Percentiles rank a stretch among this genome's conserved stretches.
Evolutionary conservation across 1,139 yeast species (phyloP).

Genomic region (Yamadazyma epiphylla): DNA sequence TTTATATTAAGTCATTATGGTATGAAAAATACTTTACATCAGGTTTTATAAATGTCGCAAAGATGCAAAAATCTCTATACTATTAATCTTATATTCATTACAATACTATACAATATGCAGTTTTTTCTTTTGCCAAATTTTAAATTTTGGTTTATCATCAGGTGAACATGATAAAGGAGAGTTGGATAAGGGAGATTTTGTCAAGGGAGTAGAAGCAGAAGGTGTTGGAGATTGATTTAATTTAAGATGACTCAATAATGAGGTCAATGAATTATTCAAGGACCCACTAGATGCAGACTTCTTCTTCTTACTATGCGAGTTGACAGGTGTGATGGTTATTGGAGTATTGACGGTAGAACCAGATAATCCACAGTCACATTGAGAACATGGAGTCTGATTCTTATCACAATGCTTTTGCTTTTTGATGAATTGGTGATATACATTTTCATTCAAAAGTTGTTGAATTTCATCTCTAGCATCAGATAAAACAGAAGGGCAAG

Average conservation of each 20-base stretch:
- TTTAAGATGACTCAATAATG: constrained; percentile 12
- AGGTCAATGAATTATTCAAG: constrained; percentile 2
- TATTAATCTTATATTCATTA: too few species aligned
- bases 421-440: constrained; percentile 20
- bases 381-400: constrained; percentile 4
- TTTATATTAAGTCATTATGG: too few species aligned
- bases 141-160: constrained; percentile 7
- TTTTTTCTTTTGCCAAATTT: constrained; percentile 6
- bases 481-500: constrained; percentile 35
- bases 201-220: not conserved
- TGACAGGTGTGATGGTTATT: constrained; percentile 3
- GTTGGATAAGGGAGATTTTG: not conserved
- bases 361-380: constrained; percentile 9
- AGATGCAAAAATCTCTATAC: too few species aligned
- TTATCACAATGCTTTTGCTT: constrained; percentile 5
- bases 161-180: constrained; percentile 6
- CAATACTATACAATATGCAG: too few species aligned
- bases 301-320: constrained; percentile 3
- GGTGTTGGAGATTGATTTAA: constrained; percentile 2
- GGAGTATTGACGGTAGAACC: not conserved
- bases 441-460: constrained; percentile 44
- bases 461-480: constrained; percentile 42
- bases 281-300: constrained; percentile 1
- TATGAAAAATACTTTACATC: too few species aligned
- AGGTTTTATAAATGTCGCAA: too few species aligned